Evolutionary conservation across 805 yeast species (phyloP).

Genomic region (Brettanomyces bruxellensis): DNA sequence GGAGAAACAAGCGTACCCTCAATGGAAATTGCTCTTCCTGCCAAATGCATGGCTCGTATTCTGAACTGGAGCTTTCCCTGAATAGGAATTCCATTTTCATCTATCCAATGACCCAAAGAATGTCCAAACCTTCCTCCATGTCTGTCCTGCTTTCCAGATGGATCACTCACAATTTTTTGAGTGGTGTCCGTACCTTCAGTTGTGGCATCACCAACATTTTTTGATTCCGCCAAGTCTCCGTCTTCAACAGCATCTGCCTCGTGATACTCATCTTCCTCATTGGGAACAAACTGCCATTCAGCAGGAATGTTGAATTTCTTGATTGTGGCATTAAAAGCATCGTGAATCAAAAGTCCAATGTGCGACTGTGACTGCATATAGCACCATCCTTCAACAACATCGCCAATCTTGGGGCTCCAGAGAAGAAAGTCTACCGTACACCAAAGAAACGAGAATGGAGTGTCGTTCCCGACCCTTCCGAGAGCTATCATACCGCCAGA

Average conservation of each 20-base stretch:
- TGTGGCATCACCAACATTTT: conserved; percentile 8
- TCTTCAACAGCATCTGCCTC: not conserved
- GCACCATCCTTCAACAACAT: conserved; percentile 73
- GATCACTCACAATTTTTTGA: not conserved
- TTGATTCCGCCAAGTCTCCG: not conserved
- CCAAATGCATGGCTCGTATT: conserved; percentile 60
- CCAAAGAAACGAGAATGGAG: conserved; percentile 90
- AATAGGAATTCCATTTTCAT: conserved; percentile 59
- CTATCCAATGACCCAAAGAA: conserved; percentile 84
- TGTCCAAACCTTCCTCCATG: conserved; percentile 6
- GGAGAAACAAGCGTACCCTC: conserved; percentile 77
- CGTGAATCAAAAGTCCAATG: conserved; percentile 83
- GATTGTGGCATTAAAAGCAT: conserved; percentile 90
- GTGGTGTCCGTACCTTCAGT: not conserved
- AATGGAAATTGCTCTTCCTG: conserved; percentile 76
- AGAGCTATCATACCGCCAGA: conserved; percentile 32
- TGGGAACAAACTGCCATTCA: conserved; percentile 77
- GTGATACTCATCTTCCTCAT: conserved; percentile 51
- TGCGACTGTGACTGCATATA: conserved; percentile 92
- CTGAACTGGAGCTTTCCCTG: conserved; percentile 79
- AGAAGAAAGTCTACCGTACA: conserved; percentile 69
- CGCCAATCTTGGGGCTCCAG: conserved; percentile 91
- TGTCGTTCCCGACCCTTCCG: conserved; percentile 64
- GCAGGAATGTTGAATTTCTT: conserved; percentile 79
- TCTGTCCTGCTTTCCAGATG: not conserved